Conservation (phyloP, 257 asterid genomes). For the Forsythia viridissima region DNA sequence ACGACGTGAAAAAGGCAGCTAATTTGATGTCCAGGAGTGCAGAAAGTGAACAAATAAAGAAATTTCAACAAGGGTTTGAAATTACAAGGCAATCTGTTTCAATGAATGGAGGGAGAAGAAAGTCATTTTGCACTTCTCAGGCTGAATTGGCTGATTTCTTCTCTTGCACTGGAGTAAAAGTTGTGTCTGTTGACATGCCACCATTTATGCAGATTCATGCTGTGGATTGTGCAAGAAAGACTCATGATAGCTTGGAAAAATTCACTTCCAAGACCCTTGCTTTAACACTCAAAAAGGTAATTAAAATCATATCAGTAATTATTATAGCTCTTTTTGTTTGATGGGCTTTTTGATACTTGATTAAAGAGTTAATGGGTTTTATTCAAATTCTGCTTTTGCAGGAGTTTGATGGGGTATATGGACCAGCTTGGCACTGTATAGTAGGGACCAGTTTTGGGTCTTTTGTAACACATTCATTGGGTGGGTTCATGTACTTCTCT, state of each 20-base stretch:
- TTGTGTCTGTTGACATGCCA: constrained; percentile 95
- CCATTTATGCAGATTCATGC: constrained; percentile 98
- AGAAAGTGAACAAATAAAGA: constrained; percentile 34
- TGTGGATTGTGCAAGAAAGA: constrained; percentile 83
- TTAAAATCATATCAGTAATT: neutral
- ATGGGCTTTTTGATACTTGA: neutral
- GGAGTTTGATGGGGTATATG: constrained; percentile 89
- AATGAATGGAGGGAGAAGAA: constrained; percentile 52
- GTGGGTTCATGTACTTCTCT: constrained; percentile 83
- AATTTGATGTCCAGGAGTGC: constrained; percentile 17
- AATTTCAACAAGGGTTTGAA: constrained; percentile 27
- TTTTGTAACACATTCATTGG: constrained; percentile 82
- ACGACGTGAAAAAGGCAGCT: constrained; percentile 41
- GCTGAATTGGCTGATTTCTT: constrained; percentile 74
- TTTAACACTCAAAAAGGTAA: constrained; percentile 80
- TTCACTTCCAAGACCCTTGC: constrained; percentile 94
- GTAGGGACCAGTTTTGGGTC: constrained; percentile 90
- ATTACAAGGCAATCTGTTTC: constrained; percentile 22
- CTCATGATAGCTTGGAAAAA: constrained; percentile 90
- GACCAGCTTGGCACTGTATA: constrained; percentile 93
- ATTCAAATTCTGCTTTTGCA: constrained; percentile 31
- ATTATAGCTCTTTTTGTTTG: neutral
- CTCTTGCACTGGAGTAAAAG: constrained; percentile 65
- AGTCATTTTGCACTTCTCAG: constrained; percentile 66
- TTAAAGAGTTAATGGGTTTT: constrained; percentile 19